Conservation (phyloP, 441 rosid species). For the Jatropha multifida region DNA sequence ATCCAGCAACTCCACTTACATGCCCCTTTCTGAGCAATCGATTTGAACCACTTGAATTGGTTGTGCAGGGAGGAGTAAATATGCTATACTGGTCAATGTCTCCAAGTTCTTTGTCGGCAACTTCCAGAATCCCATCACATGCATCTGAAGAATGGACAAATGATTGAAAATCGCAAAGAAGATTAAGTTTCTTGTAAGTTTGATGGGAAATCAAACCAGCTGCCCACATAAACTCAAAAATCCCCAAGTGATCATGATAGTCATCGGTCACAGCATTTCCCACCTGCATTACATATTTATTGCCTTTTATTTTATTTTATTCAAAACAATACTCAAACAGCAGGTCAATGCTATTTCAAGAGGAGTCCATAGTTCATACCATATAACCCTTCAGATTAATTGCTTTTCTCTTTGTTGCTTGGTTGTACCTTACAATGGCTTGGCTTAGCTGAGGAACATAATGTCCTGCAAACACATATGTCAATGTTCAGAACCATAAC, state of each 20-base stretch:
- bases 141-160: slow-evolving; percentile 63
- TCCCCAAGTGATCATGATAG: slow-evolving; percentile 69
- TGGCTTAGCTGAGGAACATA: slow-evolving; percentile 95
- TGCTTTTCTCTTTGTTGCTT: slow-evolving; percentile 35
- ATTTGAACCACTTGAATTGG: slow-evolving; percentile 48
- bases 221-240: slow-evolving; percentile 82
- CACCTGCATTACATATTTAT: slow-evolving; percentile 49
- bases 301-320: slow-evolving; percentile 9
- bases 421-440: slow-evolving; percentile 64
- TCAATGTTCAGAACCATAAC: slow-evolving; percentile 1
- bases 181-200: slow-evolving; percentile 62
- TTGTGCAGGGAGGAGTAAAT: slow-evolving; percentile 68
- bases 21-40: slow-evolving; percentile 52
- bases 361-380: slow-evolving; percentile 44
- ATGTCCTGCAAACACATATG: slow-evolving; percentile 56
- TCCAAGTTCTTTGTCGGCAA: slow-evolving; percentile 69
- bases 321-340: slow-evolving; percentile 6
- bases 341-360: background rate
- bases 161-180: slow-evolving; percentile 60
- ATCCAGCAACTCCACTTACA: slow-evolving; percentile 36
- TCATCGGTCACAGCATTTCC: slow-evolving; percentile 94
- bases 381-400: slow-evolving; percentile 89
- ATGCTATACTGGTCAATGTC: slow-evolving; percentile 85
- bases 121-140: slow-evolving; percentile 51
- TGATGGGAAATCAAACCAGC: slow-evolving; percentile 89